Conservation (phyloP, 1,284 basidiomycete genomes). For the Apiotrichum brassicae region DNA sequence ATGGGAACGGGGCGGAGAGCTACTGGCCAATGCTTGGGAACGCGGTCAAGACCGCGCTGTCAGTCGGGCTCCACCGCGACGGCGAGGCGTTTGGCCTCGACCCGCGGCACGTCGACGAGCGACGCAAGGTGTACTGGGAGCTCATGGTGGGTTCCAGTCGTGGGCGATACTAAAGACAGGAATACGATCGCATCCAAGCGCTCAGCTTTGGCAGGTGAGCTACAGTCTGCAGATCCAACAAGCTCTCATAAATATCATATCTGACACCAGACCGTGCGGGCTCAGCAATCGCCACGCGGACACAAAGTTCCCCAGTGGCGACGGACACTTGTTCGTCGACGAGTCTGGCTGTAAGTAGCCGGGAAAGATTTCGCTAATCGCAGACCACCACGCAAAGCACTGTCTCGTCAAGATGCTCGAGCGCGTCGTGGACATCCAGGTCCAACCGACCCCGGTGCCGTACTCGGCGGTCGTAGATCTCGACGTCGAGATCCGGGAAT, state of each 20-base stretch:
- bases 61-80: constrained; percentile 43
- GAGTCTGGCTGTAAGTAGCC: background rate
- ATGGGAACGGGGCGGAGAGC: constrained; percentile 34
- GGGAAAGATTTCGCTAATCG: constrained; percentile 1
- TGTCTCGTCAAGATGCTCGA: constrained; percentile 6
- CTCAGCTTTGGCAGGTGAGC: constrained; percentile 32
- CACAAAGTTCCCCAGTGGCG: constrained; percentile 29
- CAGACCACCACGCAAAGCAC: constrained; percentile 8
- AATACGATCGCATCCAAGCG: constrained; percentile 40
- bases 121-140: constrained; percentile 43
- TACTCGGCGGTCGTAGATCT: constrained; percentile 30
- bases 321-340: background rate
- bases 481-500: constrained; percentile 36
- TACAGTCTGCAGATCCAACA: too few relatives aligned
- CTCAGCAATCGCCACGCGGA: constrained; percentile 33
- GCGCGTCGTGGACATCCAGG: constrained; percentile 5
- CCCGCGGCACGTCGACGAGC: constrained; percentile 33
- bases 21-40: constrained; percentile 44
- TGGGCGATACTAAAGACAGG: constrained; percentile 4
- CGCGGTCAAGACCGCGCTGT: constrained; percentile 35
- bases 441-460: constrained; percentile 21
- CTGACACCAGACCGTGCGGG: constrained; percentile 21
- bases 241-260: background rate
- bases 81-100: constrained; percentile 39
- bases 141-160: constrained; percentile 17